These are phyloP conservation scores for Puccinia triticina DNA, from an alignment of 1,284 basidiomycete genomes.

Conservation along the genomic window DNA sequence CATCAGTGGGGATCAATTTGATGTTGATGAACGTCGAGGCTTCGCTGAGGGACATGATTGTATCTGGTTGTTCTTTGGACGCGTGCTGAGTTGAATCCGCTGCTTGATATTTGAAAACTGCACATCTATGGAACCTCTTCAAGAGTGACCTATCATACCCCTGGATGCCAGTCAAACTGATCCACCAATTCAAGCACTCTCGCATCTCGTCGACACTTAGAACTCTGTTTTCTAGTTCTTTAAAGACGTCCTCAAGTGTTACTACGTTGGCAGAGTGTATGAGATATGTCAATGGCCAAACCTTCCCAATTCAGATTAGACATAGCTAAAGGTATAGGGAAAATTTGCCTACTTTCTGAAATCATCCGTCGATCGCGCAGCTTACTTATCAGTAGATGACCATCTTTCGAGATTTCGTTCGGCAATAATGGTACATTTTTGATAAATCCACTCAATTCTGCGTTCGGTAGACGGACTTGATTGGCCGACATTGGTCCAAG, in stretches of 20 bases:
- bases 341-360: slow-evolving; percentile 66
- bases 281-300: too few species aligned
- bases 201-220: slow-evolving; percentile 75
- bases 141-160: slow-evolving; percentile 66
- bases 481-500: slow-evolving; percentile 73
- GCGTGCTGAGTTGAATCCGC: slow-evolving; percentile 59
- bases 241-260: slow-evolving; percentile 82
- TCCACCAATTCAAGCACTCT: slow-evolving; percentile 89
- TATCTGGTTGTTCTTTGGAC: slow-evolving; percentile 56
- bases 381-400: slow-evolving; percentile 69
- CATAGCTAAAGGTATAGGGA: too few species aligned
- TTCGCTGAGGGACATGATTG: slow-evolving; percentile 70
- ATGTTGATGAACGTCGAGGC: slow-evolving; percentile 77
- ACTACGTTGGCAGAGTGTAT: neutral
- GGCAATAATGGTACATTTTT: slow-evolving; percentile 79
- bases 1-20: slow-evolving; percentile 74
- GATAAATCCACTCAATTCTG: slow-evolving; percentile 75
- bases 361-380: slow-evolving; percentile 73
- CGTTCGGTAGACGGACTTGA: slow-evolving; percentile 77
- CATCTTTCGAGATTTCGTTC: slow-evolving; percentile 69
- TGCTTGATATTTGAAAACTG: slow-evolving; percentile 69
- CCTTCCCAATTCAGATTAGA: too few species aligned
- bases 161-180: slow-evolving; percentile 65
- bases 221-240: slow-evolving; percentile 74
- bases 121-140: slow-evolving; percentile 42